Base-by-base conservation (phyloP, 345 rosid species). In the Salix dunnii region DNA sequence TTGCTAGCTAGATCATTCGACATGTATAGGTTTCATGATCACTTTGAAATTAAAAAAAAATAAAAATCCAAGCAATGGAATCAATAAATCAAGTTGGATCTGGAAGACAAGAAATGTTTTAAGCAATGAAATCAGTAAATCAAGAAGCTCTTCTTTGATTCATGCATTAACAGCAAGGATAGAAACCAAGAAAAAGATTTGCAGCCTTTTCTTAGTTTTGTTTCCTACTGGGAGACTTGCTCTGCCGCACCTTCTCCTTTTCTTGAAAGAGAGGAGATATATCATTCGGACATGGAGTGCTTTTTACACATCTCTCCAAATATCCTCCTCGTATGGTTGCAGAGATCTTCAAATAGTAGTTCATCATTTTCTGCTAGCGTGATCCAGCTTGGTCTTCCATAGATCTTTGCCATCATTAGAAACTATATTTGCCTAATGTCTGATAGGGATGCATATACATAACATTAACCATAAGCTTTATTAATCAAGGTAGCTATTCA, bases 1-100 rank as follows among this genome's bases (percentile, higher is more conserved):
- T 43, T 55, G 43, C 76, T 43, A 13, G 49, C 49, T 43, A 55
- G 77, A 74, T 76, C 75, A 76, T 63, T 43, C 18, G 77, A 63
- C 30, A 51, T 43, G 49, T 43, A 12, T 28, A 53, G 43, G 13
- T 40, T 40, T 40, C 43, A 40, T 40, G 43, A 40, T 40, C 43
- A 40, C 43, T 40, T 68, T 38, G 21, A 35, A 63, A 46, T 33
- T 0, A 33, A 33, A 30, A 16, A 31, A 4, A 31, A 30, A 16
- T 23, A 4, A 31, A 2, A 1, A 23, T 20, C 36, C 49, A 13
- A 27, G 21, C 13, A n/a, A 51, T 2, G 17, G 58, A 60, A 17
- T 9, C 31, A 30, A 53, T 42, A 67, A 33, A 31, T 62, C 10
- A 30, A 31, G 40, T 67, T 20, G 20, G 30, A 64, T 62, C 55